These are phyloP conservation scores for Neurospora tetrasperma DNA, from an alignment of 495 filamentous ascomycete genomes.

Conservation along the genomic window DNA sequence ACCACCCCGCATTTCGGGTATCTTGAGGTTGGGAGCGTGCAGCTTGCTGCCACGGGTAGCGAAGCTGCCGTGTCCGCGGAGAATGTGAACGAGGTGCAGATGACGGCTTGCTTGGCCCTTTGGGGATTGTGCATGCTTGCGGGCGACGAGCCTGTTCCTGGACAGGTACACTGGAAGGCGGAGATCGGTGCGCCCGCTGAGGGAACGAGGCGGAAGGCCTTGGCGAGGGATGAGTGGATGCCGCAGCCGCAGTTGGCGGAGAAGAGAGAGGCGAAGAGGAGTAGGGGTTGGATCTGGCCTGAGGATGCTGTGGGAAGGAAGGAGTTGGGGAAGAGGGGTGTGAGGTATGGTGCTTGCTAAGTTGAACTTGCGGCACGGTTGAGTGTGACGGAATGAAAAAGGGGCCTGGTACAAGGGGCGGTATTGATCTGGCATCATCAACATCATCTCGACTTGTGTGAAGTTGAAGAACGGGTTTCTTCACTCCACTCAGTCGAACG, in stretches of 20 bases:
- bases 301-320: constrained; percentile 52
- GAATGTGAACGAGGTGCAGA: constrained; percentile 35
- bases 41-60: constrained; percentile 32
- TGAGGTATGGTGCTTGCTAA: constrained; percentile 38
- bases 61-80: constrained; percentile 2
- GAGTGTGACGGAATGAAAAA: background rate
- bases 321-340: constrained; percentile 47
- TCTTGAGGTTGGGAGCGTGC: constrained; percentile 61
- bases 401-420: background rate
- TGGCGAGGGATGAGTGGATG: constrained; percentile 75
- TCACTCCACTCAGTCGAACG: background rate
- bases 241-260: constrained; percentile 73
- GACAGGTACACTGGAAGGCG: constrained; percentile 57
- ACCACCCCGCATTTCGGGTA: constrained; percentile 71
- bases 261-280: constrained; percentile 71
- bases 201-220: constrained; percentile 59
- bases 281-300: constrained; percentile 76
- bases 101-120: constrained; percentile 44
- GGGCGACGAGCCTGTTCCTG: constrained; percentile 56
- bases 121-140: constrained; percentile 67
- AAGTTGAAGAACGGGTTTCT: background rate
- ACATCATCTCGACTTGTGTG: background rate
- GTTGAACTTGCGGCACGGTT: background rate
- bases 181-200: constrained; percentile 77
- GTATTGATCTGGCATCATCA: background rate